phyloP scores from a whole-genome alignment of 2,329 filamentous ascomycete genomes.

The Akanthomyces uredinophilus region DNA sequence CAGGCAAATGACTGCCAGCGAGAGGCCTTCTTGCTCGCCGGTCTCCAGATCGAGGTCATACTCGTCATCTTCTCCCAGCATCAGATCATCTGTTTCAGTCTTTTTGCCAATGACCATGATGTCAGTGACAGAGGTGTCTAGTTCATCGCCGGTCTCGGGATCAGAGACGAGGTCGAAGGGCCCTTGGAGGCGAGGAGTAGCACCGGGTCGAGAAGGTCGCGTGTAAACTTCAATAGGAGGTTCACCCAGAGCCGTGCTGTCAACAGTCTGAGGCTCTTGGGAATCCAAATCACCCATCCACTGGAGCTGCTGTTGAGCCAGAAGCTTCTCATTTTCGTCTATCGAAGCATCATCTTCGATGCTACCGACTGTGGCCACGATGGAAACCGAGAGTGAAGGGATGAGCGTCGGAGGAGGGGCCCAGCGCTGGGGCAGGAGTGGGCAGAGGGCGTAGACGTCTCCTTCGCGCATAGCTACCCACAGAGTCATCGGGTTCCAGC shows the following conservation, averaged over 20 bases:
- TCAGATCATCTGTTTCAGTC: constrained; percentile 54
- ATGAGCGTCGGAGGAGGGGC: constrained; percentile 70
- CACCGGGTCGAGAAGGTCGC: constrained; percentile 52
- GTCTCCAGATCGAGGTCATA: constrained; percentile 55
- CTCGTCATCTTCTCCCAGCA: constrained; percentile 59
- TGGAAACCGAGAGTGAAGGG: constrained; percentile 75
- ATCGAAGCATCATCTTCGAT: constrained; percentile 55
- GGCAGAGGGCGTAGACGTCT: constrained; percentile 89
- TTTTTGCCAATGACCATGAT: constrained; percentile 60
- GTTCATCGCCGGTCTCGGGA: constrained; percentile 51
- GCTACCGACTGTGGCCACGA: constrained; percentile 66
- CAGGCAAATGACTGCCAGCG: constrained; percentile 54
- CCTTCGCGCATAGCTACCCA: constrained; percentile 96
- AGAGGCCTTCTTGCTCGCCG: constrained; percentile 54
- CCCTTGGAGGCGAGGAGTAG: constrained; percentile 56
- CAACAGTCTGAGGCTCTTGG: constrained; percentile 54
- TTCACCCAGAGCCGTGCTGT: constrained; percentile 41
- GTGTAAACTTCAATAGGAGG: constrained; percentile 50
- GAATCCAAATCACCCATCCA: constrained; percentile 64
- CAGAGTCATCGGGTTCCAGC: constrained; percentile 93
- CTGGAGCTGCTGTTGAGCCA: constrained; percentile 60
- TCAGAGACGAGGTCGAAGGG: constrained; percentile 55
- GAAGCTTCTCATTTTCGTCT: constrained; percentile 47
- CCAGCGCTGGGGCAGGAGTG: constrained; percentile 83
- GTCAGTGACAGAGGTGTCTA: constrained; percentile 54